Evolutionary conservation across 2,329 filamentous ascomycete genomes (phyloP).

Genomic region (Xylariomycetidae sp.): DNA sequence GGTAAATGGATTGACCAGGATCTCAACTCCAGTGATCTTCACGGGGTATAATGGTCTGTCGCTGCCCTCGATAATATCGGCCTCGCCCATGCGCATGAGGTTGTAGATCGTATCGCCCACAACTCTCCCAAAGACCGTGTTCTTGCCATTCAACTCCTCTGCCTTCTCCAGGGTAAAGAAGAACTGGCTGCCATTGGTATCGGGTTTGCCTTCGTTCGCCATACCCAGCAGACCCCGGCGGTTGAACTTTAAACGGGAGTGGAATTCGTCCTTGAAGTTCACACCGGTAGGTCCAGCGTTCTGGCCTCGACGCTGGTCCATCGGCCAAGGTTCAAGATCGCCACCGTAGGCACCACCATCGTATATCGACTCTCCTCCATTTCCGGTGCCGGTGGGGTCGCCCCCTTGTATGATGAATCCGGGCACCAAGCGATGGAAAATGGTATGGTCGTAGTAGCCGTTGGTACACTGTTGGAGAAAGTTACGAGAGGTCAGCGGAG

Average conservation of each 20-base stretch:
- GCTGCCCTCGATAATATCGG: constrained; percentile 69
- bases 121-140: constrained; percentile 88
- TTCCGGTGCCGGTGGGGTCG: constrained; percentile 86
- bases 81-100: constrained; percentile 85
- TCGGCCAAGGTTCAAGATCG: constrained; percentile 66
- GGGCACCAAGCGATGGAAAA: constrained; percentile 89
- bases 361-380: constrained; percentile 88
- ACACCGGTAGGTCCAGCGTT: constrained; percentile 55
- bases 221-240: constrained; percentile 87
- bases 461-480: constrained; percentile 94
- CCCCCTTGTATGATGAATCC: constrained; percentile 93
- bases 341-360: constrained; percentile 71
- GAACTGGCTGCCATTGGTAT: constrained; percentile 93
- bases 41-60: constrained; percentile 84
- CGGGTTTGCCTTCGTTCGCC: constrained; percentile 74
- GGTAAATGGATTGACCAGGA: constrained; percentile 75
- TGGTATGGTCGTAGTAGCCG: constrained; percentile 88
- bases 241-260: constrained; percentile 89
- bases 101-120: constrained; percentile 96
- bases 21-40: constrained; percentile 67
- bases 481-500: constrained; percentile 85
- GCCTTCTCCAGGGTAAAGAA: constrained; percentile 87
- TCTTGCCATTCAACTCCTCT: constrained; percentile 79
- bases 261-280: constrained; percentile 77
- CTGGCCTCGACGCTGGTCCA: constrained; percentile 56